phyloP scores from a whole-genome alignment of 2,329 filamentous ascomycete species.

The Nemania diffusa region DNA sequence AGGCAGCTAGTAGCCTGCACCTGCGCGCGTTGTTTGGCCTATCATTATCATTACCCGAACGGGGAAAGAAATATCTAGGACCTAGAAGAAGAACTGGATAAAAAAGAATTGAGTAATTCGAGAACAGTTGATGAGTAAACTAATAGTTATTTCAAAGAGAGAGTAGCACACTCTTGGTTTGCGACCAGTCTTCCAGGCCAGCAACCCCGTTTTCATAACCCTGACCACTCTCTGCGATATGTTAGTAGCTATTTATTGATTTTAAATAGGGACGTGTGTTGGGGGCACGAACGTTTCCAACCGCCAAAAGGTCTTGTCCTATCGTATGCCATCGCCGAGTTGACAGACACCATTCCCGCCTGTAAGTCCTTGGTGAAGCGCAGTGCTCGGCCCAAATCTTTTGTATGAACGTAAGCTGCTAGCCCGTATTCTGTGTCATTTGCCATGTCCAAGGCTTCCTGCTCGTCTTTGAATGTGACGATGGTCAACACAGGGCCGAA shows the following conservation, averaged over 20 bases:
- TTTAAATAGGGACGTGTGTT: background rate
- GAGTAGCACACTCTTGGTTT: constrained; percentile 34
- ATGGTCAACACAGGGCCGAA: constrained; percentile 73
- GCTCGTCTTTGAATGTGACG: constrained; percentile 66
- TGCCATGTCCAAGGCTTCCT: constrained; percentile 62
- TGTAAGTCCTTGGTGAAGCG: constrained; percentile 63
- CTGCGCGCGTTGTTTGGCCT: background rate
- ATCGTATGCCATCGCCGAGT: constrained; percentile 54
- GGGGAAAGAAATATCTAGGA: background rate
- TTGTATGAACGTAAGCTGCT: constrained; percentile 65
- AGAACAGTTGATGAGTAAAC: too few species aligned
- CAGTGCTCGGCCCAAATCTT: constrained; percentile 59
- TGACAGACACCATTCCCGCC: constrained; percentile 70
- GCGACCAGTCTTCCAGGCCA: constrained; percentile 35
- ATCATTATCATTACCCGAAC: background rate
- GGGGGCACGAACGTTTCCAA: constrained; percentile 49
- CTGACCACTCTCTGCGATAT: constrained; percentile 32
- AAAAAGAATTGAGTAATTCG: too few species aligned
- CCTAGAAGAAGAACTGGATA: too few species aligned
- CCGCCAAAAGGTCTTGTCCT: constrained; percentile 55
- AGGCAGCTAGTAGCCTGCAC: background rate
- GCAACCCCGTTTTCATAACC: constrained; percentile 33
- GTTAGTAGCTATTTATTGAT: background rate
- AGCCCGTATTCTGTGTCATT: constrained; percentile 69
- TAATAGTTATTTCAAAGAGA: constrained; percentile 26